phyloP scores from a whole-genome alignment of 768 basidiomycete genomes.

The Terana coerulea region DNA sequence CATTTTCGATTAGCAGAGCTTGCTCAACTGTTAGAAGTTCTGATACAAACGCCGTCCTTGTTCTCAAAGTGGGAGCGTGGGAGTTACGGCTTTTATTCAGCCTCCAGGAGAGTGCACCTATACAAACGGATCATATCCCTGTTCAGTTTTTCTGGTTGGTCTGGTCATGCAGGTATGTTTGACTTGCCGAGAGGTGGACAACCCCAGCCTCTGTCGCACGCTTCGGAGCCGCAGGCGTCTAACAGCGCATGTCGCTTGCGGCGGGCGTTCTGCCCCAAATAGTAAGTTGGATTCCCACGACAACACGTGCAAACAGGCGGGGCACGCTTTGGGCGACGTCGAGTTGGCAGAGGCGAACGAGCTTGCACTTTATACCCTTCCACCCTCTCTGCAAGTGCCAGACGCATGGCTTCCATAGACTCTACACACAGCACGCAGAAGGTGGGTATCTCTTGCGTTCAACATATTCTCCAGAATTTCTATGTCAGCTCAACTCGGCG shows the following conservation, averaged over 20 bases:
- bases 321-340: conserved; percentile 18
- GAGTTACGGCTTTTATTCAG: too few species aligned
- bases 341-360: conserved; percentile 22
- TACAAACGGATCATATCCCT: too few species aligned
- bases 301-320: conserved; percentile 23
- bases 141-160: too few species aligned
- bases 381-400: conserved; percentile 21
- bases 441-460: background rate
- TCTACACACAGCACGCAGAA: conserved; percentile 15
- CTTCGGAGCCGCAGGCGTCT: too few species aligned
- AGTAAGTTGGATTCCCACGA: conserved; percentile 10
- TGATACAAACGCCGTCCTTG: too few species aligned
- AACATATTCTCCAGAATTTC: background rate
- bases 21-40: too few species aligned
- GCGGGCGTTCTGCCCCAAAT: conserved; percentile 2
- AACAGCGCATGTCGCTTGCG: background rate
- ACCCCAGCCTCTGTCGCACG: too few species aligned
- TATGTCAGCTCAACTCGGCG: conserved; percentile 4
- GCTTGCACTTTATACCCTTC: conserved; percentile 25
- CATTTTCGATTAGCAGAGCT: too few species aligned
- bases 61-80: too few species aligned
- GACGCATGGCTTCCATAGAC: conserved; percentile 24
- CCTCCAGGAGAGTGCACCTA: too few species aligned
- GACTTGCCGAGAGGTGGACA: too few species aligned
- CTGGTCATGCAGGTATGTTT: too few species aligned